Conservation (phyloP, 331 rosid genomes). For the Malus hybrid region DNA sequence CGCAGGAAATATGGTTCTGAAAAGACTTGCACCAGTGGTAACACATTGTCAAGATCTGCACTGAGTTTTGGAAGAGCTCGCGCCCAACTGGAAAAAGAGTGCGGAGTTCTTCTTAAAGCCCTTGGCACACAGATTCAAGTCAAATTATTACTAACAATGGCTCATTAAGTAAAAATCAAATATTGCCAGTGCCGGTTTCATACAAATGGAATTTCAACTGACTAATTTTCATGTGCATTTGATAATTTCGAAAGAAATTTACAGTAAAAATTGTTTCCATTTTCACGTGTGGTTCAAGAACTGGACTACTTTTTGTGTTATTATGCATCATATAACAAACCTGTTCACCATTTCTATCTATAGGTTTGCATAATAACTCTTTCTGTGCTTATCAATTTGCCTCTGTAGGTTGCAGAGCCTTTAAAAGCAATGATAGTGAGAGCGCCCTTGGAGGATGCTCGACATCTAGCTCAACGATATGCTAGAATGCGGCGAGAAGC, state of each 20-base stretch:
- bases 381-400: neutral
- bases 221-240: neutral
- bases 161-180: neutral
- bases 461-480: constrained; percentile 87
- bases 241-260: neutral
- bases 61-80: constrained; percentile 60
- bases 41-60: constrained; percentile 62
- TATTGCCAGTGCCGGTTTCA: neutral
- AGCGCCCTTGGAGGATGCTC: constrained; percentile 96
- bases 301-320: neutral
- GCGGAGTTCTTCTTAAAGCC: constrained; percentile 67
- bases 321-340: neutral
- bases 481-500: constrained; percentile 84
- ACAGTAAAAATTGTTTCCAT: neutral
- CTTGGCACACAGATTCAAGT: constrained; percentile 74
- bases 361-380: neutral
- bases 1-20: constrained; percentile 87
- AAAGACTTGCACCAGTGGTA: constrained; percentile 83
- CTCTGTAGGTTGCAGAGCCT: constrained; percentile 75
- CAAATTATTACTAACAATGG: neutral
- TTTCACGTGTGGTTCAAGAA: neutral
- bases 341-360: neutral
- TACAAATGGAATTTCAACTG: neutral
- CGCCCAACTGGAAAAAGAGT: constrained; percentile 90
- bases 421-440: constrained; percentile 86